These are phyloP conservation scores for Carallia pectinifolia DNA, from an alignment of 345 rosid species.

Conservation along the genomic window DNA sequence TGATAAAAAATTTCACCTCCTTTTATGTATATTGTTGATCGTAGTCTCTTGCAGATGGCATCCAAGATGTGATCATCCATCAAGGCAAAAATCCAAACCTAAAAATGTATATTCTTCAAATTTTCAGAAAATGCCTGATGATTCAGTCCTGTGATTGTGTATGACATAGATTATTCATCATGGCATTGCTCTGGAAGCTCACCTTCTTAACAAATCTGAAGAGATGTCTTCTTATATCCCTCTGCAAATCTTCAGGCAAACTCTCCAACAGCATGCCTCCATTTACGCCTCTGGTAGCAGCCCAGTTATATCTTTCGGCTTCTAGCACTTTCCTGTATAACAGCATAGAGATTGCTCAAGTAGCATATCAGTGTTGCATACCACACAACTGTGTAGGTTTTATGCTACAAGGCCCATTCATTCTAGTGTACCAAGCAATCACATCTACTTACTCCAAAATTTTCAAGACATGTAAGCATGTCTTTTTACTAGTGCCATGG, in stretches of 20 bases:
- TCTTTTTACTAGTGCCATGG: no score
- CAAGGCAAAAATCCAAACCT: conserved; percentile 71
- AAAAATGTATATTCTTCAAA: conserved; percentile 11
- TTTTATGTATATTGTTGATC: conserved; percentile 61
- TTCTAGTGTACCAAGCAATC: neutral
- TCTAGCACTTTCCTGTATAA: conserved; percentile 61
- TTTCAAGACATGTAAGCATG: no score
- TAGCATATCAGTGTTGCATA: neutral
- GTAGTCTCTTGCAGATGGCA: conserved; percentile 67
- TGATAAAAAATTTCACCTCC: conserved; percentile 58
- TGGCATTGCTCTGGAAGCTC: conserved; percentile 13
- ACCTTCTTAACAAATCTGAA: conserved; percentile 78
- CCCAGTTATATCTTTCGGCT: conserved; percentile 87
- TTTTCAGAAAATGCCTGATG: neutral
- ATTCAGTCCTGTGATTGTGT: neutral
- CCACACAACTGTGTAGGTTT: neutral
- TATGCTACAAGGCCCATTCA: neutral
- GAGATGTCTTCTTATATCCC: conserved; percentile 83
- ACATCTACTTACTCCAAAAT: neutral
- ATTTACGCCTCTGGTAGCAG: conserved; percentile 86
- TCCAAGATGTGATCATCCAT: conserved; percentile 75
- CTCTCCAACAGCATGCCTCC: conserved; percentile 65
- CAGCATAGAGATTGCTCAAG: conserved; percentile 10
- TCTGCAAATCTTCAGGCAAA: conserved; percentile 87
- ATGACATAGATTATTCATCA: neutral